Base-by-base conservation (phyloP, 768 basidiomycete species). In the Mycena indigotica region DNA sequence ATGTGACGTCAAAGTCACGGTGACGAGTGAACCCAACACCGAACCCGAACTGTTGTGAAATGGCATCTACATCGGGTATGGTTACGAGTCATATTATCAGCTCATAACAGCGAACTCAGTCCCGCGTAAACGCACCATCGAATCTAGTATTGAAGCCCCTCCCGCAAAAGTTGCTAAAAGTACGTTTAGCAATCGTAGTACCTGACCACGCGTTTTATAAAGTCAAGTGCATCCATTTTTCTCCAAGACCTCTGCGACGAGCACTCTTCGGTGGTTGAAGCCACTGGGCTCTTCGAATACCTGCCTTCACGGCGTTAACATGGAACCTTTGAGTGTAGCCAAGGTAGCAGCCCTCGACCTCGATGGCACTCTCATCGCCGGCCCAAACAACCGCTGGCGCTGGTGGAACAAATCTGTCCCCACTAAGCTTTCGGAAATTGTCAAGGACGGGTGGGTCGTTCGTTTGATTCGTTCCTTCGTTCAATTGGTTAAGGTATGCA, bases 261-360 rank as follows among this genome's bases (percentile, higher is more conserved):
- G 8, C 13, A 13, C 41, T 16, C 21, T 44, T 23, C 41, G 41
- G 8, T 65, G 64, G 64, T 51, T 50, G 13, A 52, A 55, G 45
- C 66, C 75, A 16, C 65, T 75, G 40, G 75, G 75, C 0, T 65
- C 68, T n/a, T 69, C 72, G 44, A 67, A 69, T 21, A 70, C 73
- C 3, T 76, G 75, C 64, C 56, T 75, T 15, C 66, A 75, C 40
- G 74, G 70, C n/a, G 52, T 67, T 24, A 65, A 73, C 52, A 66
- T 75, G 39, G 56, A 56, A 40, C 70, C 74, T 0, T 52, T 64
- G 4, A 67, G 71, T 16, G 69, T 66, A 8, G 24, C 74, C n/a
- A 81, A 80, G 45, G 74, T 86, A 29, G 82, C 84, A 5, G 75
- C 80, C 24, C 87, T 88, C 63, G 88, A 90, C 67, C 72, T 90